Evolutionary conservation across 1,284 basidiomycete species (phyloP), one percentile per base, ranked within the genome.

Genomic region (Erythrobasidium hasegawianum): DNA sequence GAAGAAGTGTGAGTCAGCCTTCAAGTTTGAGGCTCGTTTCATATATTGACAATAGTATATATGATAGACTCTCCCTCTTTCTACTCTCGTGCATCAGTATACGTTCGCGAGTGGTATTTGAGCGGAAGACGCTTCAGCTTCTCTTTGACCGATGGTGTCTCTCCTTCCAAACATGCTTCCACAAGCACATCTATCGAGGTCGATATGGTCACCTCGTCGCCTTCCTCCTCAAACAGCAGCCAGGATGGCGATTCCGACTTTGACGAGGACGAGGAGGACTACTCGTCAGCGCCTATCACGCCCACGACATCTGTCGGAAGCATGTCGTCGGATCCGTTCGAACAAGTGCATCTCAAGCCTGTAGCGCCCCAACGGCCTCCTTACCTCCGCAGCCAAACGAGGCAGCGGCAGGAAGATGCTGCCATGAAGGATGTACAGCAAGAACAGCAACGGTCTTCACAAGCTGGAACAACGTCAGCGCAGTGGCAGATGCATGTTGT

Each of bases 71-170:
- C 93, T 11, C 92, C 90, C 74, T 86, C 86, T 29, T 93, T 92
- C 80, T 97, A 94, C 80, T 91, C 89, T 57, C 90, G 91, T 78
- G 91, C 93, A 0, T 94, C 96, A 33, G 90, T 88, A 16, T 84
- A 90, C 74, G 90, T 92, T 67, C 86, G 93, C 65, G 90, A 97
- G 75, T 94, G 87, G 80, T 99, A 97, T 76, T 77, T 80, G 40
- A 77, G 76, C n/a, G 81, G 81, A 38, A 77, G 78, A 24, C 78
- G 80, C 24, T 81, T 78, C 74, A 43, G 24, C 13, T 16, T 26
- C 43, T 18, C 22, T 24, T 24, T 8, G 8, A 18, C 5, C 43
- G 16, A 49, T n/a, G 27, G 39, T 29, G 26, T 49, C 39, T 13
- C 27, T 40, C 18, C 20, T 53, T 10, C 54, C 40, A 9, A 14